Evolutionary conservation across 108 stramenopile species (phyloP).

Genomic region (Cyclotella kingstonii): DNA sequence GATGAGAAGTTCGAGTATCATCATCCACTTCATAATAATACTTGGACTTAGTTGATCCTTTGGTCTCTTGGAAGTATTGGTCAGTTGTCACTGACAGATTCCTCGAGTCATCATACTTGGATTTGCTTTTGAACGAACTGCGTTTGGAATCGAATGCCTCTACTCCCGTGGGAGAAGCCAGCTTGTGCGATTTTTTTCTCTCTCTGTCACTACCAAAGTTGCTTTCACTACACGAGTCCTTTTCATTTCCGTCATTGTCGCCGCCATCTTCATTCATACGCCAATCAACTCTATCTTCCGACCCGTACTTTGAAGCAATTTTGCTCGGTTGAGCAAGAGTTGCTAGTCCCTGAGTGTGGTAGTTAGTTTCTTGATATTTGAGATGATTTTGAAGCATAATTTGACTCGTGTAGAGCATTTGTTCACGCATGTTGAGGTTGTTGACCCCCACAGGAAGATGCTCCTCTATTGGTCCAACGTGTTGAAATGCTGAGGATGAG

Average conservation of each 20-base stretch:
- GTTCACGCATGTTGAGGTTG: constrained; percentile 19
- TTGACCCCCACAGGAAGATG: constrained; percentile 4
- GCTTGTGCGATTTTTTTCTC: constrained; percentile 4
- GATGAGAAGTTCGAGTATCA: constrained; percentile 5
- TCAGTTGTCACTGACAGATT: too few species aligned
- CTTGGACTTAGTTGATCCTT: too few species aligned
- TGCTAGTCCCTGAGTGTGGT: too few species aligned
- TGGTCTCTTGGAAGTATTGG: too few species aligned
- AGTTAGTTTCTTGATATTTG: too few species aligned
- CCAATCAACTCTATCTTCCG: constrained; percentile 8
- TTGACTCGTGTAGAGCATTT: constrained; percentile 30
- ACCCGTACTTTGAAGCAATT: not conserved
- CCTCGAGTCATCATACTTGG: too few species aligned
- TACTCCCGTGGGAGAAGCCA: constrained; percentile 23
- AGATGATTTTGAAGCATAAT: too few species aligned
- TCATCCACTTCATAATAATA: too few species aligned
- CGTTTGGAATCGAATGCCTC: constrained; percentile 8
- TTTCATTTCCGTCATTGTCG: not conserved
- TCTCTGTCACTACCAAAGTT: not conserved
- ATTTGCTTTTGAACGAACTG: too few species aligned
- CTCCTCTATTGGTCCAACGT: too few species aligned
- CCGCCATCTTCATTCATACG: not conserved
- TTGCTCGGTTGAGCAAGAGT: not conserved
- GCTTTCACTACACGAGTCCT: not conserved
- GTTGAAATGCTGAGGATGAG: too few species aligned